Base-by-base conservation (phyloP, 306 rosid genomes). In the Cucurbita moschata region DNA sequence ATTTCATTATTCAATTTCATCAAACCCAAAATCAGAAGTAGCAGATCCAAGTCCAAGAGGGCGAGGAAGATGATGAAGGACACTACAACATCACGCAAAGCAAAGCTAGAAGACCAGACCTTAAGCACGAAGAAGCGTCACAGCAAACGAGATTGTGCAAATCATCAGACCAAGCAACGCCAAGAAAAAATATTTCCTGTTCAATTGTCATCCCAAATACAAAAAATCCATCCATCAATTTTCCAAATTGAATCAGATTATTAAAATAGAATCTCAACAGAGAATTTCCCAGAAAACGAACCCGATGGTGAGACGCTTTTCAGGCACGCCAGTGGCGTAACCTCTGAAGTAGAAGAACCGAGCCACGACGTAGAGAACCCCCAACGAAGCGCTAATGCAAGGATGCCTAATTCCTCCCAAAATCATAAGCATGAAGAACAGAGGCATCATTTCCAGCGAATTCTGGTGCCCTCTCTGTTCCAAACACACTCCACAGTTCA, bases 381-480 rank as follows among this genome's bases (percentile, higher is more conserved):
- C 96, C 61, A 87, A 84, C 7, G 21, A 78, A 46, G 88, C 79
- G 38, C 65, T 52, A 16, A 72, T 49, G 23, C 79, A 77, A 19
- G 97, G 96, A 69, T 89, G 92, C 81, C 75, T 81, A 23, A 92
- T 37, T 56, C 97, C 96, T 61, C 97, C 97, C 74, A 92, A 62
- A 4, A 85, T 71, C 87, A 86, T 84, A 46, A 87, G 58, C 80
- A 75, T 62, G 74, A 87, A 81, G 77, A 89, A 87, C 12, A 83
- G 10, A 0, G 94, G 89, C 92, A 88, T 78, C 54, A 77, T 16
- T 77, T 92, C 97, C 23, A 92, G 77, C 63, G 96, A 89, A 76
- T 92, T 92, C 76, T 92, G 94, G 54, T 92, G 96, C 56, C 97
- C 96, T 81, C 96, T 85, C 90, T 89, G 88, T 80, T 69, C 8